These are phyloP conservation scores for Chlamydomonas urium DNA, from an alignment of 139 green algal species.

Conservation along the genomic window DNA sequence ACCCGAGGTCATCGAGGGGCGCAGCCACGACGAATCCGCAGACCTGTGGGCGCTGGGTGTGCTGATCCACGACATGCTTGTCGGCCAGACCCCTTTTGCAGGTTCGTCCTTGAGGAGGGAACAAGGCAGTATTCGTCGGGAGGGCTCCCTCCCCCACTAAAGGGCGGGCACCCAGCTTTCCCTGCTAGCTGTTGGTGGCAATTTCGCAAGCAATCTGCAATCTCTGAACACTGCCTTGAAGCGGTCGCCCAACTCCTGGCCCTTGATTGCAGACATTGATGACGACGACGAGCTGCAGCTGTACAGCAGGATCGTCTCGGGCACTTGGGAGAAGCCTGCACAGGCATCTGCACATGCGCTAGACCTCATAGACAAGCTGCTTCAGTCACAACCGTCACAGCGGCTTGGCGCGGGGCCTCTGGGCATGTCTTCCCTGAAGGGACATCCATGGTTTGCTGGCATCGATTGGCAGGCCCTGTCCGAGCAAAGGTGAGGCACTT, in stretches of 20 bases:
- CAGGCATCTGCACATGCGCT: slow-evolving; percentile 40
- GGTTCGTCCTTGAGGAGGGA: slow-evolving; percentile 2
- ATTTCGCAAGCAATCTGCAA: not conserved
- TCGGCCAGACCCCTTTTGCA: slow-evolving; percentile 47
- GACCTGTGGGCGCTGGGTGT: slow-evolving; percentile 73
- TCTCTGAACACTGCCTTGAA: not conserved
- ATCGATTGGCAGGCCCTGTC: slow-evolving; percentile 59
- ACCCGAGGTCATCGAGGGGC: slow-evolving; percentile 17
- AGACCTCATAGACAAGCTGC: slow-evolving; percentile 53
- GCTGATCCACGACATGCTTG: slow-evolving; percentile 63
- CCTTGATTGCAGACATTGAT: not conserved
- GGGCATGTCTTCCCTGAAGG: slow-evolving; percentile 44
- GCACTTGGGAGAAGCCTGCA: slow-evolving; percentile 26
- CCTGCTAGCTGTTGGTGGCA: not conserved
- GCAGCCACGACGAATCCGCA: slow-evolving; percentile 24
- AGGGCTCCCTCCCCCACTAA: not conserved
- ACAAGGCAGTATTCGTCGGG: not conserved
- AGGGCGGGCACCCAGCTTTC: not conserved
- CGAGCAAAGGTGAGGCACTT: slow-evolving; percentile 15
- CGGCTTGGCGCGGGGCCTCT: slow-evolving; percentile 19
- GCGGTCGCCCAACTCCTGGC: not conserved
- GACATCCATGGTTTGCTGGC: slow-evolving; percentile 60
- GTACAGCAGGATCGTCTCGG: slow-evolving; percentile 44
- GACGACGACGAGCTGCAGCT: slow-evolving; percentile 61
- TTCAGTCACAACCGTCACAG: slow-evolving; percentile 36